phyloP scores from a whole-genome alignment of 148 eudicot genomes.

The Polygonum maritimum region DNA sequence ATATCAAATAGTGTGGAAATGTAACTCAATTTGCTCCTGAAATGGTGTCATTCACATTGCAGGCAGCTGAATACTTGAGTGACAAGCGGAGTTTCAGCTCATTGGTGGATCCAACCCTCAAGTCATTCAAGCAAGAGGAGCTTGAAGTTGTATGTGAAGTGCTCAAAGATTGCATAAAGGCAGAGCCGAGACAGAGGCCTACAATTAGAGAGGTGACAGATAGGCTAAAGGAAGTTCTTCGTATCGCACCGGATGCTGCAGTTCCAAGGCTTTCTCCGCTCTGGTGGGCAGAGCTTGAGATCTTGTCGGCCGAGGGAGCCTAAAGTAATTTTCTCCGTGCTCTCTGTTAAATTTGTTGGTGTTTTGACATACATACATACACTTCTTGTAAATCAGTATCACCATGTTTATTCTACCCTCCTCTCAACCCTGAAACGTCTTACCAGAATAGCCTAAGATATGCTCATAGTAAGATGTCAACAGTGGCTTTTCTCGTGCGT shows the following conservation, averaged over 20 bases:
- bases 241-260: conserved; percentile 61
- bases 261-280: conserved; percentile 82
- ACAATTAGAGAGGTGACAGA: conserved; percentile 37
- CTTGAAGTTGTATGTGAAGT: conserved; percentile 58
- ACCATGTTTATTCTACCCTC: conserved; percentile 1
- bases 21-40: neutral
- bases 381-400: conserved; percentile 1
- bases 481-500: neutral
- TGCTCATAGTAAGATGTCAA: neutral
- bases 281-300: conserved; percentile 98
- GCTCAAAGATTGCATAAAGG: conserved; percentile 46
- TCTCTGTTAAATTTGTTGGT: neutral
- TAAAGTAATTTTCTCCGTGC: conserved; percentile 8
- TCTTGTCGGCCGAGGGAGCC: conserved; percentile 66
- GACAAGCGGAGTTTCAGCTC: conserved; percentile 27
- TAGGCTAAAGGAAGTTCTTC: conserved; percentile 39
- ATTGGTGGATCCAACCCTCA: conserved; percentile 54
- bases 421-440: neutral
- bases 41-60: neutral
- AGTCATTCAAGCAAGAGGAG: conserved; percentile 52
- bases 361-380: neutral
- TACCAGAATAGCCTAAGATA: neutral
- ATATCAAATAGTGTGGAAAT: too few relatives aligned
- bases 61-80: conserved; percentile 48
- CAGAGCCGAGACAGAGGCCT: conserved; percentile 44